phyloP scores from a whole-genome alignment of 495 filamentous ascomycete species.

The Penicillium arizonense region DNA sequence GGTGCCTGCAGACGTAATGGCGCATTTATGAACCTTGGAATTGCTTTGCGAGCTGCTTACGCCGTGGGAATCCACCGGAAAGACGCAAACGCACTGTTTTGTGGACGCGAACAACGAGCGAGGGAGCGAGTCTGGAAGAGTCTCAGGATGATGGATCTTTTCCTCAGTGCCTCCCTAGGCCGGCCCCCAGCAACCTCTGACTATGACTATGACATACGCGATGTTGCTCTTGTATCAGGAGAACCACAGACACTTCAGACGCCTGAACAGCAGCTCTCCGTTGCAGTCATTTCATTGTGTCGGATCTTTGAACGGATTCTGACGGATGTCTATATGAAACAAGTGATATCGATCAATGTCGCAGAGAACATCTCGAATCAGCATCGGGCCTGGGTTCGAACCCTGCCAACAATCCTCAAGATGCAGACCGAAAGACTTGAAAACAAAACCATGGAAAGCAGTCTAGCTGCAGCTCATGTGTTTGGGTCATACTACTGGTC shows the following conservation, averaged over 20 bases:
- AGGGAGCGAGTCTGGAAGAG: constrained; percentile 62
- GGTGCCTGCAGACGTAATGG: constrained; percentile 60
- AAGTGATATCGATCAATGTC: constrained; percentile 64
- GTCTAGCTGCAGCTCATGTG: constrained; percentile 63
- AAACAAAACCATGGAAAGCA: constrained; percentile 47
- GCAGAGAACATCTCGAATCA: constrained; percentile 65
- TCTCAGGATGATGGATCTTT: constrained; percentile 58
- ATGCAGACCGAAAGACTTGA: constrained; percentile 35
- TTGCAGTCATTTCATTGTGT: constrained; percentile 43
- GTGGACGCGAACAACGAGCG: constrained; percentile 42
- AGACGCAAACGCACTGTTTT: constrained; percentile 59
- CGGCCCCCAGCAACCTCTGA: constrained; percentile 60
- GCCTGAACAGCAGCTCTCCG: constrained; percentile 33
- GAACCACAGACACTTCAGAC: constrained; percentile 21
- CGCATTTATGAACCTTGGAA: constrained; percentile 54
- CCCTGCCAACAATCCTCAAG: constrained; percentile 32
- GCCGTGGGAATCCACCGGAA: constrained; percentile 61
- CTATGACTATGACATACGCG: constrained; percentile 52
- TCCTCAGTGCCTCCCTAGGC: constrained; percentile 58
- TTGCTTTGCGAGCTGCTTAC: constrained; percentile 57
- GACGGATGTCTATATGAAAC: constrained; percentile 64
- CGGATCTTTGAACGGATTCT: constrained; percentile 66
- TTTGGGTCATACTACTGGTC: constrained; percentile 73
- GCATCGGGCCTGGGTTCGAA: constrained; percentile 44
- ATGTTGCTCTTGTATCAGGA: constrained; percentile 18